Percentiles rank a stretch among this genome's conserved stretches.
phyloP scores from a whole-genome alignment of 345 rosid species.

The Odontarrhena argentea region DNA sequence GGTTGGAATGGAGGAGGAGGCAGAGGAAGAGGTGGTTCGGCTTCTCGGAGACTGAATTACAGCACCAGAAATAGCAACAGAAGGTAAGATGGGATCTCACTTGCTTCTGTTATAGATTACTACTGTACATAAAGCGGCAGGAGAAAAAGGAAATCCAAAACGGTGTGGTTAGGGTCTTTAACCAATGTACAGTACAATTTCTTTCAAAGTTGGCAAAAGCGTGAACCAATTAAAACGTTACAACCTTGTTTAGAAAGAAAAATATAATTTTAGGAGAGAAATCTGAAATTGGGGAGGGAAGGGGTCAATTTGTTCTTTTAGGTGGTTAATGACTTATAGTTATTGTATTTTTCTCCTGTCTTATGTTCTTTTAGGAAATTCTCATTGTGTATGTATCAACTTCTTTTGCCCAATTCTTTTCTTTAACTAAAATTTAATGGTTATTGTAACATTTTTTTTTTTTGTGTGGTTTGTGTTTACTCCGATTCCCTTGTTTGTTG shows the following conservation, averaged over 20 bases:
- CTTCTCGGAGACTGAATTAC: slow-evolving; percentile 51
- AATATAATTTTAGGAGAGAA: slow-evolving; percentile 8
- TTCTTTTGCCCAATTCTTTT: neutral
- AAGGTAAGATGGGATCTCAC: slow-evolving; percentile 34
- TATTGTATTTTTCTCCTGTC: neutral
- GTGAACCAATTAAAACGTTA: slow-evolving; percentile 9
- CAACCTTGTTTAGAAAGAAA: slow-evolving; percentile 8
- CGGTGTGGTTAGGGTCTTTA: slow-evolving; percentile 29
- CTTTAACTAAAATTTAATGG: no score
- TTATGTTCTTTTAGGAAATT: neutral
- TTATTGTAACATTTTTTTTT: no score
- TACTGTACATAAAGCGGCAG: slow-evolving; percentile 37
- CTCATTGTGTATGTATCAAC: neutral
- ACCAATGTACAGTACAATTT: slow-evolving; percentile 37
- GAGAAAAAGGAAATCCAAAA: neutral
- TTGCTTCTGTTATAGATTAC: slow-evolving; percentile 10
- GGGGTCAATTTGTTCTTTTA: neutral
- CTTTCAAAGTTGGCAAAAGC: slow-evolving; percentile 33
- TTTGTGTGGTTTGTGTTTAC: no score
- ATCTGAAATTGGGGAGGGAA: slow-evolving; percentile 2
- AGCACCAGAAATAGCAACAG: slow-evolving; percentile 59
- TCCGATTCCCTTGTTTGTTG: no score
- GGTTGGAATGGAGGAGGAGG: slow-evolving; percentile 58
- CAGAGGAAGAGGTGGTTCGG: slow-evolving; percentile 39
- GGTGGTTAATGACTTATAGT: neutral